phyloP scores from a whole-genome alignment of 495 filamentous ascomycete species.

The Aspergillus baeticus region DNA sequence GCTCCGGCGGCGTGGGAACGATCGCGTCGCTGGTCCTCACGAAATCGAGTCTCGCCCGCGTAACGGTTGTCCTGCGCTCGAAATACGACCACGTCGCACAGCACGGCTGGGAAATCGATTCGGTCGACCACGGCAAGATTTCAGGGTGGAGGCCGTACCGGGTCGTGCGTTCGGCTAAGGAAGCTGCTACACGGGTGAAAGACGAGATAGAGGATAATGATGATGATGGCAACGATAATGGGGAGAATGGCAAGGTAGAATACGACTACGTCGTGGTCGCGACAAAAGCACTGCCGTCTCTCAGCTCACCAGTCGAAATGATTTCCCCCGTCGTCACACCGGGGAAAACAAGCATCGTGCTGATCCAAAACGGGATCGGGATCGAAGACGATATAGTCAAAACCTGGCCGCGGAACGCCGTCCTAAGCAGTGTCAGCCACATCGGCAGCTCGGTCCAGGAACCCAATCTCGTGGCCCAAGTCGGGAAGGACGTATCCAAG shows the following conservation, averaged over 20 bases:
- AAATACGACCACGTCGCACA: no score
- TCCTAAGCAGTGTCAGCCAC: slow-evolving; percentile 53
- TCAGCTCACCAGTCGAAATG: neutral
- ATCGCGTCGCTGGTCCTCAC: no score
- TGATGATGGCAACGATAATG: no score
- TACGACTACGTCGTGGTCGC: neutral
- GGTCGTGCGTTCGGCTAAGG: no score
- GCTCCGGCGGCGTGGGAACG: no score
- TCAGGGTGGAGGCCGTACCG: no score
- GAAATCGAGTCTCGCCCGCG: no score
- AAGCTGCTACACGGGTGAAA: no score
- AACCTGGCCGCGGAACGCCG: slow-evolving; percentile 51
- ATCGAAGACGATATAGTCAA: slow-evolving; percentile 58
- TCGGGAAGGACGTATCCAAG: neutral
- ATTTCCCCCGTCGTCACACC: neutral
- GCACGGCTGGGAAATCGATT: no score
- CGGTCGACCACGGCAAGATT: no score
- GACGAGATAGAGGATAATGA: no score
- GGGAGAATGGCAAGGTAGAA: neutral
- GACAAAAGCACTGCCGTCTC: neutral
- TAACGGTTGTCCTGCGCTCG: no score
- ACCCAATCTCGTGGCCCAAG: neutral
- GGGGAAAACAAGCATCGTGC: slow-evolving; percentile 42
- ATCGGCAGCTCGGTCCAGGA: slow-evolving; percentile 9
- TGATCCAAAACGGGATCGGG: slow-evolving; percentile 68